Evolutionary conservation across 768 basidiomycete species (phyloP).

Genomic region (Psilocybe sp.): DNA sequence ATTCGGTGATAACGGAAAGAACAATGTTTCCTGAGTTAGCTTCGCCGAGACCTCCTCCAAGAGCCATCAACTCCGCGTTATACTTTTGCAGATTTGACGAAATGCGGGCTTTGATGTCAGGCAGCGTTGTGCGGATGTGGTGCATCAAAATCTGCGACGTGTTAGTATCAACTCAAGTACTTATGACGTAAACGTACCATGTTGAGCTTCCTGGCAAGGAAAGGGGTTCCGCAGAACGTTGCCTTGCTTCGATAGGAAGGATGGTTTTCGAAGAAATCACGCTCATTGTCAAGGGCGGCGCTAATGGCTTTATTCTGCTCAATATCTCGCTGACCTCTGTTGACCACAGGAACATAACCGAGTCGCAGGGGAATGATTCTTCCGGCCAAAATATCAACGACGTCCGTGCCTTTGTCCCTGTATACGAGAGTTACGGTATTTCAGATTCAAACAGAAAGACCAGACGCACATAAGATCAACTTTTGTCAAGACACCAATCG

Average conservation of each 20-base stretch:
- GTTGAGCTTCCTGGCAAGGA: conserved; percentile 92
- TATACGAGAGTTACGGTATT: conserved; percentile 1
- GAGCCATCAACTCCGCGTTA: conserved; percentile 74
- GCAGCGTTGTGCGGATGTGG: conserved; percentile 96
- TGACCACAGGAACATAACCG: conserved; percentile 98
- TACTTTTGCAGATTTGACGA: conserved; percentile 87
- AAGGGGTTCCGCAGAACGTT: conserved; percentile 96
- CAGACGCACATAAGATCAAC: conserved; percentile 90
- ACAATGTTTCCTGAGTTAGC: conserved; percentile 87
- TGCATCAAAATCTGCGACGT: conserved; percentile 89
- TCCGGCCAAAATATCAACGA: conserved; percentile 97
- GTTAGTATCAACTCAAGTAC: conserved; percentile 1
- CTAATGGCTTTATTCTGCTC: conserved; percentile 84
- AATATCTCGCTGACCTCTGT: conserved; percentile 97
- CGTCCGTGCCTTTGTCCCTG: conserved; percentile 97
- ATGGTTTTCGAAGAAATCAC: conserved; percentile 93
- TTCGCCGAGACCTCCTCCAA: conserved; percentile 88
- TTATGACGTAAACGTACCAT: conserved; percentile 46
- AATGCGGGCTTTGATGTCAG: conserved; percentile 97
- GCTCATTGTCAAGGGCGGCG: conserved; percentile 84
- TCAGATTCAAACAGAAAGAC: not conserved
- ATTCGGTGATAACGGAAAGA: conserved; percentile 96
- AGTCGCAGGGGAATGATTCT: conserved; percentile 93
- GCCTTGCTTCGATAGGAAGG: conserved; percentile 90
- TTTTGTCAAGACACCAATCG: conserved; percentile 98